Percentiles rank a stretch among this genome's conserved stretches.
These are phyloP conservation scores for Verticillium dahliae DNA, from an alignment of 2,329 filamentous ascomycete species.

Conservation along the genomic window DNA sequence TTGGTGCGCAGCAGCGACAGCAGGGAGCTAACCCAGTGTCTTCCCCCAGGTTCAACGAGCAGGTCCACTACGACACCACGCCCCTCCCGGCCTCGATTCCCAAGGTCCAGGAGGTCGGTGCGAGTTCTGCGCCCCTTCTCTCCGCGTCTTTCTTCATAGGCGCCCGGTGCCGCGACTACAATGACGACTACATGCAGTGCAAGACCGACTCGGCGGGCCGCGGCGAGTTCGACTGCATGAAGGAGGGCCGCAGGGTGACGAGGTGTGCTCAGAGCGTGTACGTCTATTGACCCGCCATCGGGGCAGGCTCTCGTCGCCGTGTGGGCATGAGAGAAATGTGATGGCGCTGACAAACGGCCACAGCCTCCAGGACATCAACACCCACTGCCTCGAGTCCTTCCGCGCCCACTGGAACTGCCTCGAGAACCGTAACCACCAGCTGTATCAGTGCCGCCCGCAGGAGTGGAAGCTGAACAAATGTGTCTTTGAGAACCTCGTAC, in stretches of 20 bases:
- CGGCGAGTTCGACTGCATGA: conserved; percentile 91
- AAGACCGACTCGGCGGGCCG: conserved; percentile 88
- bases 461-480: conserved; percentile 93
- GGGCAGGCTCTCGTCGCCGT: neutral
- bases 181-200: conserved; percentile 99
- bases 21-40: conserved; percentile 16
- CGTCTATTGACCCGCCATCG: conserved; percentile 29
- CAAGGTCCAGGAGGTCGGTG: conserved; percentile 86
- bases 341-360: neutral
- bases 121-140: conserved; percentile 84
- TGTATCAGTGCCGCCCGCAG: conserved; percentile 86
- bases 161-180: conserved; percentile 87
- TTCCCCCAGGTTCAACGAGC: conserved; percentile 76
- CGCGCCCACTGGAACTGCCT: conserved; percentile 91
- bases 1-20: neutral
- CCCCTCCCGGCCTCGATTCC: conserved; percentile 89
- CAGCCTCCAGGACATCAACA: conserved; percentile 93
- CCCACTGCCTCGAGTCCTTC: conserved; percentile 86
- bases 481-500: conserved; percentile 90
- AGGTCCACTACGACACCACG: conserved; percentile 90
- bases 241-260: conserved; percentile 93
- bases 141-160: conserved; percentile 97
- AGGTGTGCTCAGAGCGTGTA: conserved; percentile 96
- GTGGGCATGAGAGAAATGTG: neutral
- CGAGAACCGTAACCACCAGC: conserved; percentile 94